A percentile compares a stretch with the other conserved stretches of the same genome.
Evolutionary conservation across 1,284 basidiomycete genomes (phyloP).

Genomic region (Leccinum fuscescens): DNA sequence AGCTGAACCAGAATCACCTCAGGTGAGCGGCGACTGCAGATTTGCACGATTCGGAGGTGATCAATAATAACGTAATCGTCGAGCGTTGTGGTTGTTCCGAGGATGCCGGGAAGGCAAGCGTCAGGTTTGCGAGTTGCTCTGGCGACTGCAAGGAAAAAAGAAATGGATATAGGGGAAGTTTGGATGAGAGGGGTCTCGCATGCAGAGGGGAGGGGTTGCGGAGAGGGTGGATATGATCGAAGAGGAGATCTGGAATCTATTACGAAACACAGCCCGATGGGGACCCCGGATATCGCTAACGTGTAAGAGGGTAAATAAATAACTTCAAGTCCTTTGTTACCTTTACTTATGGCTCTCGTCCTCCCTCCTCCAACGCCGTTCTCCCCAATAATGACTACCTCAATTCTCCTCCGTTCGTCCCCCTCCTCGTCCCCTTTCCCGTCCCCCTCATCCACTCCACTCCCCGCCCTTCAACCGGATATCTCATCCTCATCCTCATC

Average conservation of each 20-base stretch:
- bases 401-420: conserved; percentile 28
- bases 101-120: background rate
- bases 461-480: conserved; percentile 35
- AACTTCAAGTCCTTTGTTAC: conserved; percentile 12
- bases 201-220: background rate
- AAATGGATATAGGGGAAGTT: background rate
- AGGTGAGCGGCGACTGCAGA: background rate
- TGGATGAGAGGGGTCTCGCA: background rate
- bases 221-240: conserved; percentile 2
- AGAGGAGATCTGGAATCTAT: conserved; percentile 15
- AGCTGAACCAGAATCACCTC: background rate
- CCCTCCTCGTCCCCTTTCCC: conserved; percentile 10
- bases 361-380: conserved; percentile 1
- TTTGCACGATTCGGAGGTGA: background rate
- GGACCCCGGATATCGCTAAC: conserved; percentile 22
- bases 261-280: conserved; percentile 16
- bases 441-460: conserved; percentile 34
- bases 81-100: background rate
- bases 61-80: background rate
- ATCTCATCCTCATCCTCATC: conserved; percentile 28
- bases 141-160: background rate
- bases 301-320: background rate
- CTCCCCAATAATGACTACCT: conserved; percentile 16
- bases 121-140: background rate
- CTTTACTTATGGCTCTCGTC: conserved; percentile 12